Evolutionary conservation across 2,329 filamentous ascomycete species (phyloP), one percentile per base, ranked within the genome.

Genomic region (Claviceps purpurea): DNA sequence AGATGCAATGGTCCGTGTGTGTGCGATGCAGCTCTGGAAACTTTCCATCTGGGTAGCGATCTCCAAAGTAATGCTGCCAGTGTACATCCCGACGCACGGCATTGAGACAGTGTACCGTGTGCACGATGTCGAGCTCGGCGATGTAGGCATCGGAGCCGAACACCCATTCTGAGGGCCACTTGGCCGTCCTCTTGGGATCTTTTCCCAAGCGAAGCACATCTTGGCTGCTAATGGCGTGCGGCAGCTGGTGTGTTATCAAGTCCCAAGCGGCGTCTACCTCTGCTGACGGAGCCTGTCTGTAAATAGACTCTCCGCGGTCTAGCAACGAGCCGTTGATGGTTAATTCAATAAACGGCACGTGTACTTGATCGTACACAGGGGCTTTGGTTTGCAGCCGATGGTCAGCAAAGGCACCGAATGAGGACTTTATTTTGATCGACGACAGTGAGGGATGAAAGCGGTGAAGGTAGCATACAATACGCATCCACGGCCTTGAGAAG

Each of bases 61-160:
- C 18, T n/a, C 47, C 52, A 30, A 40, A 50, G 41, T 54, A 50
- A 42, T 54, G 47, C 43, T 52, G 41, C 38, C 52, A 55, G 49
- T 55, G 49, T 4, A 51, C 51, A n/a, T 55, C 50, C 16, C 52
- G 50, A 6, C 58, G 58, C 20, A 60, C 42, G 40, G 50, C 44
- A 47, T 59, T 51, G 45, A 61, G 57, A 50, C 59, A 61, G 52
- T 61, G 58, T 13, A 61, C 51, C 38, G 57, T 54, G 47, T 61
- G 59, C 22, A 59, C 56, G 10, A 58, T 52, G 20, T 71, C 68
- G 1, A 70, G 52, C 45, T 62, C 57, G 2, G 58, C 64, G 49
- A 65, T 61, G 53, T 67, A 67, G 3, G 61, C 63, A 37, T 67
- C 61, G 18, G 54, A 26, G 1, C 65, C 66, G 43, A 63, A 54